A percentile compares a stretch with the other conserved stretches of the same genome.
Conservation (phyloP, 345 rosid genomes). For the Laguncularia racemosa region DNA sequence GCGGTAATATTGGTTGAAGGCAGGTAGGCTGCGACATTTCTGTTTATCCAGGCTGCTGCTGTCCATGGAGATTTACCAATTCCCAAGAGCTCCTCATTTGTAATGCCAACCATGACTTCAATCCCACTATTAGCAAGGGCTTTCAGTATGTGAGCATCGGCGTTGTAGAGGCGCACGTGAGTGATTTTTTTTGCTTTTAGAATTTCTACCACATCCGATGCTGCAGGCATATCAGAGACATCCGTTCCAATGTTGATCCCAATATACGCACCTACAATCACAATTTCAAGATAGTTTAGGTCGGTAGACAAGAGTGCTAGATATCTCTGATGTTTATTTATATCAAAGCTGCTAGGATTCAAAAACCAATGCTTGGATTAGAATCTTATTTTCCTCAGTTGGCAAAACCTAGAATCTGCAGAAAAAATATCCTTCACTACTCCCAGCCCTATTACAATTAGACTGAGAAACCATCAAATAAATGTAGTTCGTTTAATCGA, state of each 20-base stretch:
- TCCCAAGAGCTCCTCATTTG: conserved; percentile 26
- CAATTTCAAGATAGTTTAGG: background rate
- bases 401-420: too few species aligned
- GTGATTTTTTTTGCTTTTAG: conserved; percentile 22
- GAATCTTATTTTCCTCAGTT: too few species aligned
- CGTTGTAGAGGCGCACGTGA: conserved; percentile 33
- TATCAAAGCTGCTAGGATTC: too few species aligned
- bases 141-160: conserved; percentile 27
- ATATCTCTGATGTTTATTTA: too few species aligned
- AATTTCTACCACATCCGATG: conserved; percentile 21
- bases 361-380: too few species aligned
- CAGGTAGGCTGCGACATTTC: conserved; percentile 25
- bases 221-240: conserved; percentile 21
- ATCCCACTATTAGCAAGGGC: conserved; percentile 29
- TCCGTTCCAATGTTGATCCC: background rate
- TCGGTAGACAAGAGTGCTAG: too few species aligned
- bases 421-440: too few species aligned
- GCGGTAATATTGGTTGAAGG: conserved; percentile 34
- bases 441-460: background rate
- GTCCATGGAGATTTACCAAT: conserved; percentile 27
- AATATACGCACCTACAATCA: conserved; percentile 56
- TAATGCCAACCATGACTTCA: conserved; percentile 26
- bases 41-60: conserved; percentile 34
- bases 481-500: too few species aligned
- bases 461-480: background rate